A percentile compares a stretch with the other conserved stretches of the same genome.
phyloP scores from a whole-genome alignment of 106 monocot genomes.

The Apostasia shenzhenica region DNA sequence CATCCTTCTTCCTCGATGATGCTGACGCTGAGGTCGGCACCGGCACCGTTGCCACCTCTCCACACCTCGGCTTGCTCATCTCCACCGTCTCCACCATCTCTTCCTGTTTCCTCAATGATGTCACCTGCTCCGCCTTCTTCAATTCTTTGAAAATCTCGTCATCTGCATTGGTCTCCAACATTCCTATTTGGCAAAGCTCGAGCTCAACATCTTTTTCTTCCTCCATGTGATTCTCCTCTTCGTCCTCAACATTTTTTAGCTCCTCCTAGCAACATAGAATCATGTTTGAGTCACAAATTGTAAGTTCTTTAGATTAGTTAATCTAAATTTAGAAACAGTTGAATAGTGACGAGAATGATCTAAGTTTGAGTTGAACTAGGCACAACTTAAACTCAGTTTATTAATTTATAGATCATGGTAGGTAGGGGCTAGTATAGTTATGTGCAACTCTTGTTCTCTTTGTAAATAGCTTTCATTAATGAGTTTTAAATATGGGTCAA shows the following conservation, averaged over 20 bases:
- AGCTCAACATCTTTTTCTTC: not conserved
- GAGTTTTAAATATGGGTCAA: too few species aligned
- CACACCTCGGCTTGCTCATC: not conserved
- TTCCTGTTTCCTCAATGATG: not conserved
- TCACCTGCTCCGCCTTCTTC: not conserved
- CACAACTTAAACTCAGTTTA: too few species aligned
- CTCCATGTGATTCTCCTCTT: not conserved
- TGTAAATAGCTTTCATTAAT: too few species aligned
- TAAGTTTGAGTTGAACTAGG: too few species aligned
- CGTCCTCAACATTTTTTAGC: not conserved
- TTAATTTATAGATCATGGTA: too few species aligned
- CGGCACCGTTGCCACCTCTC: not conserved
- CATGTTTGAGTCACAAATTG: too few species aligned
- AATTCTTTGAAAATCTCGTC: not conserved
- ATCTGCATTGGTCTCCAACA: not conserved
- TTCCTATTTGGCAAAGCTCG: not conserved
- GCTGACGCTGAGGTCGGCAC: not conserved
- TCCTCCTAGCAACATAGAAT: not conserved
- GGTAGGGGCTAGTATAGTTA: too few species aligned
- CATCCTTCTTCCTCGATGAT: conserved; percentile 3
- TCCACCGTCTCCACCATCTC: not conserved
- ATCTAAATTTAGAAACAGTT: too few species aligned
- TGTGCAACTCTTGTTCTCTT: too few species aligned
- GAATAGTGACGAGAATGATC: too few species aligned
- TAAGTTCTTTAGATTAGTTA: too few species aligned